phyloP scores from a whole-genome alignment of 2,329 filamentous ascomycete genomes.

The Sporothrix brunneoviolacea region DNA sequence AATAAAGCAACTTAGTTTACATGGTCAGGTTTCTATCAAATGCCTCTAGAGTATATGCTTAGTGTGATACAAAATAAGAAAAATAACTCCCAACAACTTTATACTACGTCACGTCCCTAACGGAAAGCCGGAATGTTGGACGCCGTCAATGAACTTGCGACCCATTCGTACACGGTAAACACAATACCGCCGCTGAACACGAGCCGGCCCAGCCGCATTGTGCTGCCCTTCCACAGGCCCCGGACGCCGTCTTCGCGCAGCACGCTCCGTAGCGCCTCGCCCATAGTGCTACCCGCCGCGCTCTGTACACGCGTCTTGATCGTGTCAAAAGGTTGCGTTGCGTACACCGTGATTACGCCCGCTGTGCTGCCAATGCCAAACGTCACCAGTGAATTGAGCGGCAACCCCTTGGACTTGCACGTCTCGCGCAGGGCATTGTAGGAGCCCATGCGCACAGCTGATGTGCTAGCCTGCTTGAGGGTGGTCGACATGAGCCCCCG shows the following conservation, averaged over 20 bases:
- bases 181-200: conserved; percentile 61
- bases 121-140: not conserved
- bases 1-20: too few species aligned
- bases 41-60: too few species aligned
- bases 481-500: conserved; percentile 39
- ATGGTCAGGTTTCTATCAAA: too few species aligned
- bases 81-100: too few species aligned
- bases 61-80: too few species aligned
- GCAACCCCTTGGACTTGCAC: conserved; percentile 17
- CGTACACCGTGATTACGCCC: conserved; percentile 52
- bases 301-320: conserved; percentile 59
- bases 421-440: conserved; percentile 41
- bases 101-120: not conserved
- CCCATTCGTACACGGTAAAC: conserved; percentile 56
- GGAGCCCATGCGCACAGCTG: conserved; percentile 40
- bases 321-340: conserved; percentile 56
- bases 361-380: conserved; percentile 58
- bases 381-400: conserved; percentile 32
- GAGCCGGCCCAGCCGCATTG: conserved; percentile 58
- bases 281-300: conserved; percentile 48
- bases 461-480: conserved; percentile 41
- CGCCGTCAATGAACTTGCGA: conserved; percentile 29
- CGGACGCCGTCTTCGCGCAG: conserved; percentile 49
- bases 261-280: conserved; percentile 49
- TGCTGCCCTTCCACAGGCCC: conserved; percentile 61